Base-by-base conservation (phyloP, 352 stramenopile species). In the Phytophthora megakarya region DNA sequence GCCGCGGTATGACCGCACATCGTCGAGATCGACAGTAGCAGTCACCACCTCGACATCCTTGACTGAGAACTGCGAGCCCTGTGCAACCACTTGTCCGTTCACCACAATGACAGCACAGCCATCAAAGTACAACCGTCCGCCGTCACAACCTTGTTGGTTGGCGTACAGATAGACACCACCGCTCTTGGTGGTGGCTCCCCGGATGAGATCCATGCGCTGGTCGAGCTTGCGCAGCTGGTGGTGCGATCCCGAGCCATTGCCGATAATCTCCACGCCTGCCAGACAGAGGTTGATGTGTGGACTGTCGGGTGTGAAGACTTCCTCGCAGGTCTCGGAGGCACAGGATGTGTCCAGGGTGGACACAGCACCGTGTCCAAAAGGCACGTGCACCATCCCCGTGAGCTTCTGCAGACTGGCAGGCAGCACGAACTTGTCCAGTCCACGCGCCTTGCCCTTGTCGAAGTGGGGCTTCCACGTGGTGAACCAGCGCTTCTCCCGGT, bases 101-200 rank as follows among this genome's bases (percentile, higher is more conserved):
- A 97, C 90, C 11, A 98, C 95, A 75, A 99, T 98, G 13, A 99
- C 79, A 16, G 97, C 93, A 65, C 95, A 98, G 18, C 97, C 97
- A 72, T 99, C 97, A 73, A 96, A 99, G 73, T 99, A 99, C 1
- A 98, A 62, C 23, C 97, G 91, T 0, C 93, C 94, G 26, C 97
- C 97, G 65, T 99, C 97, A 61, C 97, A 99, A 18, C 97, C 97
- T 47, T 98, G 87, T 73, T 98, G 93, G 68, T 99, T 99, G 16
- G 96, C 85, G 72, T 99, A 99, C 16, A 99, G 63, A 73, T 99
- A 99, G 25, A 99, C 85, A n/a, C 97, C 97, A 16, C 97, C 97
- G 72, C 93, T 97, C 76, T 99, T 99, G 26, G 79, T 84, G 5
- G 92, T 97, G 9, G 94, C 95, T 28, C 81, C 88, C 28, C 87